phyloP scores from a whole-genome alignment of 108 stramenopile genomes.

The Bacterosira constricta region DNA sequence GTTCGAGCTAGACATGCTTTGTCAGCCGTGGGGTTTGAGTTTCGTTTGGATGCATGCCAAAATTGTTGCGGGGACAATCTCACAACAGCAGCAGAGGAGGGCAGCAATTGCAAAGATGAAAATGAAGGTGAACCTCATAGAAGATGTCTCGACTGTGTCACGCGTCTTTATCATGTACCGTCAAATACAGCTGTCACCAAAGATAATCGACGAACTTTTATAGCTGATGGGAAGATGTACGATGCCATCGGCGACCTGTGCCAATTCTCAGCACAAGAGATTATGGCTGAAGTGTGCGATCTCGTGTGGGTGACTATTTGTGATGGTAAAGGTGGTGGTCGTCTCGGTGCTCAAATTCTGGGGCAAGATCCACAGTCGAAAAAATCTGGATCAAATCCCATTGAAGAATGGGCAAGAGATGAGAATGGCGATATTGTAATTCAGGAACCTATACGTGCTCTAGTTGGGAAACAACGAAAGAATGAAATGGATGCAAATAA shows the following conservation, averaged over 20 bases:
- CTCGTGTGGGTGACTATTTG: constrained; percentile 71
- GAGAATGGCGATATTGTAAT: constrained; percentile 2
- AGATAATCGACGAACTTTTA: constrained; percentile 64
- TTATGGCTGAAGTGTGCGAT: constrained; percentile 62
- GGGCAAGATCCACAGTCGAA: not conserved
- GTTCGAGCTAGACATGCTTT: constrained; percentile 16
- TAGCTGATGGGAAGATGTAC: constrained; percentile 81
- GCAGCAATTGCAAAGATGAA: not conserved
- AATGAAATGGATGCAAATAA: constrained; percentile 7
- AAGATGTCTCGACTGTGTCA: constrained; percentile 19
- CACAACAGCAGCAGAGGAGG: not conserved
- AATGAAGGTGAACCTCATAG: not conserved
- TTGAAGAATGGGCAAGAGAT: constrained; percentile 5
- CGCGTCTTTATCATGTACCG: constrained; percentile 62
- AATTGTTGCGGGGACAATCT: not conserved
- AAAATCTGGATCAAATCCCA: not conserved
- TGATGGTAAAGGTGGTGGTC: constrained; percentile 44
- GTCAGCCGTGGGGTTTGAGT: constrained; percentile 28
- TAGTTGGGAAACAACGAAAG: constrained; percentile 47
- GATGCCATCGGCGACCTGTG: constrained; percentile 61
- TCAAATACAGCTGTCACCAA: constrained; percentile 53
- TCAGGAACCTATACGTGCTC: constrained; percentile 59
- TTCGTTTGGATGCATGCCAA: constrained; percentile 1
- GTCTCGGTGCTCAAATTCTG: not conserved
- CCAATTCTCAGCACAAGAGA: constrained; percentile 70